Evolutionary conservation across 1,139 yeast species (phyloP), one percentile per base, ranked within the genome.

Genomic region (Suhomyces choctaworum): DNA sequence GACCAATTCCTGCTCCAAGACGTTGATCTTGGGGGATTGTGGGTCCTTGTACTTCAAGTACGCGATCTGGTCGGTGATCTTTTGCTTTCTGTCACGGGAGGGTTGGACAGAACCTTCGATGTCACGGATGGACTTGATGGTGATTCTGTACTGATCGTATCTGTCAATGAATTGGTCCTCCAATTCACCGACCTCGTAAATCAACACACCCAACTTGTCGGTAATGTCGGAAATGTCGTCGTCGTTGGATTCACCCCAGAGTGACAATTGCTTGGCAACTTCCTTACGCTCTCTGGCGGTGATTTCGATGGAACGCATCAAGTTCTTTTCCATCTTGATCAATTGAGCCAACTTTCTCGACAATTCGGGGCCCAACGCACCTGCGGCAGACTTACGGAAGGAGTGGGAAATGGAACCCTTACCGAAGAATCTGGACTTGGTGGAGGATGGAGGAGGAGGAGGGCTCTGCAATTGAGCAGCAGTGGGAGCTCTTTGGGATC

Each of bases 21-120:
- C 86, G 46, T 79, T 78, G 49, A 86, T 80, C 66, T 84, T 84
- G 56, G 92, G 85, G 27, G 89, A 81, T 61, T 80, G 85, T 36
- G 94, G 92, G 62, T 82, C 92, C 68, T 83, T 83, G 70, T 83
- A 84, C 64, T 84, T 83, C 62, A 84, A 70, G 64, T 80, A 78
- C 46, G 92, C 94, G 64, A 85, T 84, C 62, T 82, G 83, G 58
- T 84, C 90, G 45, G 94, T 83, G 54, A 86, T 81, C 64, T 84
- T 85, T 56, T 81, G 87, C 68, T 84, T 85, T 63, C 94, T 80
- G 65, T 84, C 90, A 67, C 94, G 75, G 32, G 90, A 80, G 37
- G 95, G 95, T 64, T 84, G 92, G 44, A 86, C 92, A 31, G 90
- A 82, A 38, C 85, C 86, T 67, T 86, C 95, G 51, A 86, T 84